Evolutionary conservation across 1,284 basidiomycete species (phyloP).

Genomic region (Rhodotorula sp.): DNA sequence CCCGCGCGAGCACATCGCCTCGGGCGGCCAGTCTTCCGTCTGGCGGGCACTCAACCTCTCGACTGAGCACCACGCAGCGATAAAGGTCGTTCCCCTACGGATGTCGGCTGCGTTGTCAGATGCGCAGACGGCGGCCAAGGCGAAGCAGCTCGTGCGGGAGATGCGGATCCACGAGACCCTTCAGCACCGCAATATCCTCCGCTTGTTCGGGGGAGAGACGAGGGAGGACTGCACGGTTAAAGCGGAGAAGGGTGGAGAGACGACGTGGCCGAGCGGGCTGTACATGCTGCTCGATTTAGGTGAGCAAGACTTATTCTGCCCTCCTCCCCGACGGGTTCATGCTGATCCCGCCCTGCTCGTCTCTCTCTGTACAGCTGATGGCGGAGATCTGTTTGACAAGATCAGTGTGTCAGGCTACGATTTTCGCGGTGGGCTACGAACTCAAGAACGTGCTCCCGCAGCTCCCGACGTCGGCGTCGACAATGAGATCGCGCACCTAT

Average conservation of each 20-base stretch:
- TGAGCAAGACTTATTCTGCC: slow-evolving; percentile 7
- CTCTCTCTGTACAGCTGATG: slow-evolving; percentile 65
- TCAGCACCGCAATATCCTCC: slow-evolving; percentile 78
- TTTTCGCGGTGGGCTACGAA: background rate
- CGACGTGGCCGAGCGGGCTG: slow-evolving; percentile 66
- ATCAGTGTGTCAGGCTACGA: slow-evolving; percentile 63
- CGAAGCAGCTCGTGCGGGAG: slow-evolving; percentile 86
- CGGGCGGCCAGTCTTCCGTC: slow-evolving; percentile 58
- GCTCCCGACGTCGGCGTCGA: slow-evolving; percentile 83
- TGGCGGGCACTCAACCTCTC: slow-evolving; percentile 32
- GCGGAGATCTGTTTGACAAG: slow-evolving; percentile 97
- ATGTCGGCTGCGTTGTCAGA: background rate
- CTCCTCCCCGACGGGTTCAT: no score
- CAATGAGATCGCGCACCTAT: slow-evolving; percentile 85
- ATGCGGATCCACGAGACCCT: slow-evolving; percentile 84
- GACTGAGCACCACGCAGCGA: slow-evolving; percentile 62
- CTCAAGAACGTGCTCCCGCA: slow-evolving; percentile 44
- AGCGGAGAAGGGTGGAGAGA: slow-evolving; percentile 40
- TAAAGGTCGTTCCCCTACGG: slow-evolving; percentile 70
- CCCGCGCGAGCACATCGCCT: slow-evolving; percentile 71
- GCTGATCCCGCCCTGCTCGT: background rate
- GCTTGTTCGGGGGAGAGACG: slow-evolving; percentile 67
- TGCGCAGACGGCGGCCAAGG: slow-evolving; percentile 51
- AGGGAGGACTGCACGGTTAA: slow-evolving; percentile 54
- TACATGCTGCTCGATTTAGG: slow-evolving; percentile 84